Percentiles rank a stretch among this genome's conserved stretches.
These are phyloP conservation scores for Tetrahymena malaccensis DNA, from an alignment of 73 alveolate species.

Conservation along the genomic window DNA sequence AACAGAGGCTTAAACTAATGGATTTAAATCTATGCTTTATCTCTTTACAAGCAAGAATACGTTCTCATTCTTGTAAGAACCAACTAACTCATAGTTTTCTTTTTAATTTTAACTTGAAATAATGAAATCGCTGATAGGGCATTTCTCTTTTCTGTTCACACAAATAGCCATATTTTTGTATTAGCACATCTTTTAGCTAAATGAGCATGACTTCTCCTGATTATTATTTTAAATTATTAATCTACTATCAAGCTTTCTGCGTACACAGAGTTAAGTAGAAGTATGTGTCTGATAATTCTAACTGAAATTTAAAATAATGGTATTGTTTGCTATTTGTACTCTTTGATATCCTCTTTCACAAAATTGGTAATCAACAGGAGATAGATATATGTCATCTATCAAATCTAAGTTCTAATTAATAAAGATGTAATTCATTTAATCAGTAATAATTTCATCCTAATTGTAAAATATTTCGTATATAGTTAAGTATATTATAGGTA, in stretches of 20 bases:
- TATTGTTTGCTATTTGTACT: too few species aligned
- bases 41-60: neutral
- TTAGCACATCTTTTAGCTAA: neutral
- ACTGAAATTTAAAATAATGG: neutral
- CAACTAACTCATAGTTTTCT: neutral
- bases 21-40: neutral
- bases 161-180: neutral
- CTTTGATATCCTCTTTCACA: neutral
- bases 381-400: neutral
- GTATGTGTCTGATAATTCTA: neutral
- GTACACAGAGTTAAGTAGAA: neutral
- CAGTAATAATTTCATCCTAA: neutral
- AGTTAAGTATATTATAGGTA: neutral
- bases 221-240: too few species aligned
- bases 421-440: too few species aligned
- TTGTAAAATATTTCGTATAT: neutral
- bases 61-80: neutral
- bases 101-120: neutral
- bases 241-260: neutral
- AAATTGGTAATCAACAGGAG: neutral
- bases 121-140: neutral
- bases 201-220: neutral
- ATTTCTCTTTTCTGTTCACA: neutral
- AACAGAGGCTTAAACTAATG: neutral
- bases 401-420: neutral